phyloP scores from a whole-genome alignment of 768 basidiomycete species.

The Kwoniella europaea region DNA sequence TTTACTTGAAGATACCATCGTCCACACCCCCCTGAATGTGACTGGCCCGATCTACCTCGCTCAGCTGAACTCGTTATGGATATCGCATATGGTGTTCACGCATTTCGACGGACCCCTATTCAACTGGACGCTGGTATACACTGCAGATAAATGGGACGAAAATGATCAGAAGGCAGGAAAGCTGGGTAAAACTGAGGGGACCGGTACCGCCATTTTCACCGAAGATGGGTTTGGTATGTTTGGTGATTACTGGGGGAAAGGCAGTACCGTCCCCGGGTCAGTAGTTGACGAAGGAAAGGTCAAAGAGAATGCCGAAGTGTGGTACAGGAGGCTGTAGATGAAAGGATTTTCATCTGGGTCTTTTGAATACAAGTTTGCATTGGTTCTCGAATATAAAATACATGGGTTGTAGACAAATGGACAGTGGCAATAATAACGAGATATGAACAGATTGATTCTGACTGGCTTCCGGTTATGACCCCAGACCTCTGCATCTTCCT shows the following conservation, averaged over 20 bases:
- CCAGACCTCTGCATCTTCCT: too few species aligned
- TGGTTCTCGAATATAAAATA: too few species aligned
- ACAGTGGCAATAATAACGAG: too few species aligned
- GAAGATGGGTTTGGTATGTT: constrained; percentile 36
- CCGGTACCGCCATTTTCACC: constrained; percentile 26
- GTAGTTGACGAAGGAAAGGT: constrained; percentile 1
- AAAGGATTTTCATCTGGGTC: too few species aligned
- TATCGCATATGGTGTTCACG: constrained; percentile 27
- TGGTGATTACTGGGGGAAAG: constrained; percentile 31
- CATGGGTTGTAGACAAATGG: too few species aligned
- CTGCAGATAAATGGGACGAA: constrained; percentile 3
- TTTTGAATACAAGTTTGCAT: too few species aligned
- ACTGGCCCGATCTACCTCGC: constrained; percentile 27
- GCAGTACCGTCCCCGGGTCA: neutral
- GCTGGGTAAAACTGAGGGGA: neutral
- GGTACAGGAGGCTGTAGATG: constrained; percentile 12
- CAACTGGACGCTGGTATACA: constrained; percentile 34
- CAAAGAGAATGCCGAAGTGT: constrained; percentile 19
- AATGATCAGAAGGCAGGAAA: constrained; percentile 8
- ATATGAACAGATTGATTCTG: too few species aligned
- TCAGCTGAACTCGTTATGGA: constrained; percentile 16
- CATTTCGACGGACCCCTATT: constrained; percentile 39
- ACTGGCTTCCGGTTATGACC: too few species aligned
- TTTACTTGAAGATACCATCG: neutral
- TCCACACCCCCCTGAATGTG: constrained; percentile 10